A percentile compares a stretch with the other conserved stretches of the same genome.
Evolutionary conservation across 2,329 filamentous ascomycete species (phyloP).

Genomic region (Fusarium humuli): DNA sequence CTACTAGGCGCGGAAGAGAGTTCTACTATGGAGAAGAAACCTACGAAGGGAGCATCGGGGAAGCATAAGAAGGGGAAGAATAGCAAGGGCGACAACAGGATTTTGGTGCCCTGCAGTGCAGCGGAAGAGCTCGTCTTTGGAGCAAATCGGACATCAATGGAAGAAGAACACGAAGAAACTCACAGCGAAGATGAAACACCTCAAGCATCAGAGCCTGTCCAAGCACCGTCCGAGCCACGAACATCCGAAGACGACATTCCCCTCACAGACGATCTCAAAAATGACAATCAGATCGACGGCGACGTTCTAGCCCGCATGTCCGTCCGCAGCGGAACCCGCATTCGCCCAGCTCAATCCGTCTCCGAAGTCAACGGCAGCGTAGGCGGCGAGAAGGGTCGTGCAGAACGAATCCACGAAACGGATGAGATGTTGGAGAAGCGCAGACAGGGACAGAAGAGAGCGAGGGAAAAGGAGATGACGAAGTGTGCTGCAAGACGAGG

Average conservation of each 20-base stretch:
- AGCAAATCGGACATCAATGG: neutral
- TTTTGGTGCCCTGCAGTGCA: slow-evolving; percentile 22
- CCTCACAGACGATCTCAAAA: neutral
- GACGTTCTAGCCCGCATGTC: slow-evolving; percentile 51
- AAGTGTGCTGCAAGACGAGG: slow-evolving; percentile 71
- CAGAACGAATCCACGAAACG: slow-evolving; percentile 64
- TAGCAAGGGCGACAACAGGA: slow-evolving; percentile 48
- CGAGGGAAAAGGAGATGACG: slow-evolving; percentile 67
- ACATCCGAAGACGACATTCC: slow-evolving; percentile 3
- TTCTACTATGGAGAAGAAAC: slow-evolving; percentile 41
- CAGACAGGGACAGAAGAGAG: slow-evolving; percentile 58
- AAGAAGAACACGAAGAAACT: neutral
- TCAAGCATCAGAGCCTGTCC: neutral
- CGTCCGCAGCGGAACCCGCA: slow-evolving; percentile 52
- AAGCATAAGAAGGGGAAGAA: slow-evolving; percentile 56
- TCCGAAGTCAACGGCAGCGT: slow-evolving; percentile 68
- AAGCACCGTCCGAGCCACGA: neutral
- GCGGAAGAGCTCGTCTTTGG: slow-evolving; percentile 35
- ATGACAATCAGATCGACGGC: slow-evolving; percentile 54
- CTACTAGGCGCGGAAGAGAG: slow-evolving; percentile 43
- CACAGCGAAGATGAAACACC: neutral
- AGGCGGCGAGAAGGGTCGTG: slow-evolving; percentile 65
- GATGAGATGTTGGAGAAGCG: slow-evolving; percentile 63
- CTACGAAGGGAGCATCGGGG: slow-evolving; percentile 51
- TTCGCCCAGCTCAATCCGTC: slow-evolving; percentile 51